Evolutionary conservation across 176 grass and related monocot genomes (phyloP), one percentile per base, ranked within the genome.

Genomic region (Phoenix dactylifera): DNA sequence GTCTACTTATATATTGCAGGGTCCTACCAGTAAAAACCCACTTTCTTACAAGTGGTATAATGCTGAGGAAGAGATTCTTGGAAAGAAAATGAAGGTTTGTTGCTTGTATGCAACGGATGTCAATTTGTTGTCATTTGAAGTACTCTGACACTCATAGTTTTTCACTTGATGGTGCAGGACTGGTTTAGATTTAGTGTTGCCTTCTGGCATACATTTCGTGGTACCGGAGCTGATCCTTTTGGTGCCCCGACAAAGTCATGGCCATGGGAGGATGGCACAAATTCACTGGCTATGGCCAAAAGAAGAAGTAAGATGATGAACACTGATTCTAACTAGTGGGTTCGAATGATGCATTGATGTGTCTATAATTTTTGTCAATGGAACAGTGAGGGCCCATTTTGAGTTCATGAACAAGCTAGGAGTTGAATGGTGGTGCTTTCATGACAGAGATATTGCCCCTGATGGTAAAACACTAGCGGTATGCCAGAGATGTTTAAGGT

Each of bases 381-480:
- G 10, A 69, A 60, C 76, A 98, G 84, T 98, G 93, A 91, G 67
- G 76, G 93, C 87, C 53, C 93, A 98, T 54, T 98, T 92, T 7
- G 87, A 98, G 68, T 98, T 97, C 76, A 88, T 98, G 79, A 60
- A 91, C 70, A 91, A 98, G 67, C 84, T 98, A 74, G 93, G 87
- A 75, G 87, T 98, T 67, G 72, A 88, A 64, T 92, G 58, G 76
- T 98, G 87, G 93, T 98, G 84, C 73, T 98, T 98, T 71, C 93
- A 92, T 74, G 87, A 98, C 18, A 85, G 93, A 71, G 93, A 98
- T 72, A 98, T 98, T 70, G 87, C 93, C 59, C 87, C 87, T 51
- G 87, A 92, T 56, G 83, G 84, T 35, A 83, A 83, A 63, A 98
- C 84, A 50, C 81, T 98, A 2, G 16, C 26, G 24, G 87, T 92